Conservation (phyloP, 2,329 filamentous ascomycete species). For the Lachnellula cervina region DNA sequence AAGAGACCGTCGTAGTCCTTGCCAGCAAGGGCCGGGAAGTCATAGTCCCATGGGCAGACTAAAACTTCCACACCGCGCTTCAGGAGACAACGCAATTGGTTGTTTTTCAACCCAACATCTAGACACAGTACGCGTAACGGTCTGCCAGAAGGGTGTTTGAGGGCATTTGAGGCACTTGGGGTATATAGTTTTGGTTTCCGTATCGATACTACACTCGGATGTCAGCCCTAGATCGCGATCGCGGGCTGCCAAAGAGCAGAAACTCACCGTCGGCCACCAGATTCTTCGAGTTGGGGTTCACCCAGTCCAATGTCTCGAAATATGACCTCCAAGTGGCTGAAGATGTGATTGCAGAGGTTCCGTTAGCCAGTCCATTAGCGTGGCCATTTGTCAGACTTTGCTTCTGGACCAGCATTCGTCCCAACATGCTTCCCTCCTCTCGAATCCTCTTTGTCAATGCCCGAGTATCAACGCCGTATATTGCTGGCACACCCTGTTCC, state of each 20-base stretch:
- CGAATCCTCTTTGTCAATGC: conserved; percentile 91
- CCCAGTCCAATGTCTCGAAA: conserved; percentile 83
- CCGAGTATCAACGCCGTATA: conserved; percentile 92
- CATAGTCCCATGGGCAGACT: conserved; percentile 93
- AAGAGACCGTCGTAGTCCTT: conserved; percentile 94
- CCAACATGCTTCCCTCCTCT: conserved; percentile 93
- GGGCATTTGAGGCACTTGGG: conserved; percentile 63
- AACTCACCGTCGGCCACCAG: conserved; percentile 87
- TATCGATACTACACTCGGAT: conserved; percentile 67
- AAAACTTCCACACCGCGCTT: conserved; percentile 88
- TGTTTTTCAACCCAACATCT: conserved; percentile 97
- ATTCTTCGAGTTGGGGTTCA: conserved; percentile 88
- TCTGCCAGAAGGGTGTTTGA: conserved; percentile 85
- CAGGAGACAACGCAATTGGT: conserved; percentile 91
- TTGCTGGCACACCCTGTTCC: conserved; percentile 88
- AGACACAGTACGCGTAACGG: conserved; percentile 84
- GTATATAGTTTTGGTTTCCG: conserved; percentile 81
- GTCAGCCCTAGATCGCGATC: conserved; percentile 35
- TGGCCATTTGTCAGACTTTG: conserved; percentile 40
- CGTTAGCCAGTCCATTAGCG: conserved; percentile 37
- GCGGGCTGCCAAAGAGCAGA: conserved; percentile 15
- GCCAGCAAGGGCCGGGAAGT: conserved; percentile 71
- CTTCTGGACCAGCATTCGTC: conserved; percentile 76
- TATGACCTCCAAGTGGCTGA: conserved; percentile 42
- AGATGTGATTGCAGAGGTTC: conserved; percentile 35